Evolutionary conservation across 108 stramenopile genomes (phyloP), one percentile per base, ranked within the genome.

Genomic region (Stephanodiscus triporus): DNA sequence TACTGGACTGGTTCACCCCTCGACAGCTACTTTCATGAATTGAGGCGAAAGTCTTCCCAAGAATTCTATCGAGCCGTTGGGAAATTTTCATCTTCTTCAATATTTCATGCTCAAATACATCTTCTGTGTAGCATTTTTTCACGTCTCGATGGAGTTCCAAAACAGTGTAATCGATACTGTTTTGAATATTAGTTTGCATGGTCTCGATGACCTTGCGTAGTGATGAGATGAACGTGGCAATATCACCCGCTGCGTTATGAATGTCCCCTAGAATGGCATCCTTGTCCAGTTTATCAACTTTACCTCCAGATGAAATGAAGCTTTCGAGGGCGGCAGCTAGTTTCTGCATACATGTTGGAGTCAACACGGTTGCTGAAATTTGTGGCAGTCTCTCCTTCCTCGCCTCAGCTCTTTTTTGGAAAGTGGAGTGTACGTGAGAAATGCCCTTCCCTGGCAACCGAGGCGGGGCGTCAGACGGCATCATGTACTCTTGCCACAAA

Each of bases 1-100:
- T 84, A 58, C 87, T 88, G 7, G 91, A 92, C 71, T 95, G 94
- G 54, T 90, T 92, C 2, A 95, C 91, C 4, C 94, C 94, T 48
- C 94, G 82, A 54, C 86, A 84, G 58, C 68, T 88, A 0, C 88
- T 84, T 68, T 95, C 94, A 70, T 89, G 75, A 37, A 95, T 82
- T 29, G 94, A 90, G 22, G 83, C 86, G 11, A 90, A 45, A 19
- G 90, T 69, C 55, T 95, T 89, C 49, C 90, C 87, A 45, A 93
- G 42, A n/a, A 90, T 78, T 26, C 94, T 84, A 62, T 89, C 85
- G 36, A 95, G 40, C 9, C 91, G 82, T 29, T 84, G 79, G 10
- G 71, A 74, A 56, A 95, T 82, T 2, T 82, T 78, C 50, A 82
- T 81, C 60, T 79, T 75, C 26, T 91, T 72, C 36, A 72, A 68